A percentile compares a stretch with the other conserved stretches of the same genome.
Conservation (phyloP, 2,329 filamentous ascomycete genomes). For the Talaromyces sp. region DNA sequence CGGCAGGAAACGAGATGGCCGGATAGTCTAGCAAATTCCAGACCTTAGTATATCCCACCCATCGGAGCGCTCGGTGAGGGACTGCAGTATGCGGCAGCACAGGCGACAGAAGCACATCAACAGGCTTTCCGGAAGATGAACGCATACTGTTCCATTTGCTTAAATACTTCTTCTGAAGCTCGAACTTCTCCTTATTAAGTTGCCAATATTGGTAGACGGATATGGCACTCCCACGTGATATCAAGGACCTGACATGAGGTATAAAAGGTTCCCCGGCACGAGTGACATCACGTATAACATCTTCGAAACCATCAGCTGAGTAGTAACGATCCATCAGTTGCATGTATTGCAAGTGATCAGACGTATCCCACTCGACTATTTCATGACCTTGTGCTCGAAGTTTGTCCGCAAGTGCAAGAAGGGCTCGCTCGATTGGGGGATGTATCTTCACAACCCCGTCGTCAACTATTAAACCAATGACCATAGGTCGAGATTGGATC, state of each 20-base stretch:
- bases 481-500: slow-evolving; percentile 43
- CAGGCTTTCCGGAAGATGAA: slow-evolving; percentile 45
- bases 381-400: slow-evolving; percentile 53
- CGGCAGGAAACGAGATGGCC: slow-evolving; percentile 55
- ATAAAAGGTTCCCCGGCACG: slow-evolving; percentile 59
- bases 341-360: slow-evolving; percentile 54
- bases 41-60: slow-evolving; percentile 59
- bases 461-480: slow-evolving; percentile 50
- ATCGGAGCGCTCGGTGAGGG: slow-evolving; percentile 43
- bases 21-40: slow-evolving; percentile 63
- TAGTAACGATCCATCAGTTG: slow-evolving; percentile 61
- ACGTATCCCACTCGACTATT: slow-evolving; percentile 52
- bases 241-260: slow-evolving; percentile 55
- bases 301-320: slow-evolving; percentile 60
- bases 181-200: slow-evolving; percentile 57
- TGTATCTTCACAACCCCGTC: slow-evolving; percentile 56
- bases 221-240: slow-evolving; percentile 53
- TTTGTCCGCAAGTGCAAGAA: slow-evolving; percentile 34
- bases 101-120: slow-evolving; percentile 58
- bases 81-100: slow-evolving; percentile 59
- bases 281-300: slow-evolving; percentile 55
- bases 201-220: slow-evolving; percentile 66
- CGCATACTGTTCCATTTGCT: slow-evolving; percentile 55
- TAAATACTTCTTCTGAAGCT: slow-evolving; percentile 54
- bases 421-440: slow-evolving; percentile 50